Conservation (phyloP, 345 rosid genomes). For the Moricandia arvensis region DNA sequence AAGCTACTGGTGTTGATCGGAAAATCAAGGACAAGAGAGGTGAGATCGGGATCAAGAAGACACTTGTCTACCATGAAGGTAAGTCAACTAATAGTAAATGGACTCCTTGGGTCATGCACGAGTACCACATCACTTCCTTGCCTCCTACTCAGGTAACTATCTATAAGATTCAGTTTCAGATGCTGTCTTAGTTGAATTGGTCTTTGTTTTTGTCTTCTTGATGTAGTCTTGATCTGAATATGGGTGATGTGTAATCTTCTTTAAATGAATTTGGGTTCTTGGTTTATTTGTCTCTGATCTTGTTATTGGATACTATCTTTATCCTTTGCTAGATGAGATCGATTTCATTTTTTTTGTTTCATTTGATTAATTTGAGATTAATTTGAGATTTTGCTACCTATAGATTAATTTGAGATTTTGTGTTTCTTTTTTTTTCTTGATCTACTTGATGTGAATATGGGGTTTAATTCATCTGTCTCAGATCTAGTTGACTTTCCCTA, state of each 20-base stretch:
- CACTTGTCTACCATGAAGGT: slow-evolving; percentile 37
- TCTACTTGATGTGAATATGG: background rate
- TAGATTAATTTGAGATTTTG: background rate
- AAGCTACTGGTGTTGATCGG: slow-evolving; percentile 42
- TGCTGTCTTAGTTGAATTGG: background rate
- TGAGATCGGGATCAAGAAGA: slow-evolving; percentile 47
- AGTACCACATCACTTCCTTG: slow-evolving; percentile 35
- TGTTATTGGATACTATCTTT: background rate
- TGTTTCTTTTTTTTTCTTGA: too few species aligned
- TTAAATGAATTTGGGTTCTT: too few species aligned
- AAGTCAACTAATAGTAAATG: background rate
- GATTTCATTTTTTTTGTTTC: too few species aligned
- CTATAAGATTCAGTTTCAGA: background rate
- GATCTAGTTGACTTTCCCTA: background rate
- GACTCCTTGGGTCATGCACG: slow-evolving; percentile 39
- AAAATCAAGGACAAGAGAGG: slow-evolving; percentile 20
- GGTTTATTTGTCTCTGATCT: too few species aligned
- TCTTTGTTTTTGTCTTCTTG: background rate
- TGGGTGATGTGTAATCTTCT: background rate
- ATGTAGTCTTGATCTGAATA: too few species aligned
- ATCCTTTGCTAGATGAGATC: background rate
- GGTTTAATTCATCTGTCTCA: background rate
- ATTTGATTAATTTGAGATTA: too few species aligned
- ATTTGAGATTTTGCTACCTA: too few species aligned
- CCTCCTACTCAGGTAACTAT: slow-evolving; percentile 5